Conservation (phyloP, 345 rosid genomes). For the Populus deltoides region DNA sequence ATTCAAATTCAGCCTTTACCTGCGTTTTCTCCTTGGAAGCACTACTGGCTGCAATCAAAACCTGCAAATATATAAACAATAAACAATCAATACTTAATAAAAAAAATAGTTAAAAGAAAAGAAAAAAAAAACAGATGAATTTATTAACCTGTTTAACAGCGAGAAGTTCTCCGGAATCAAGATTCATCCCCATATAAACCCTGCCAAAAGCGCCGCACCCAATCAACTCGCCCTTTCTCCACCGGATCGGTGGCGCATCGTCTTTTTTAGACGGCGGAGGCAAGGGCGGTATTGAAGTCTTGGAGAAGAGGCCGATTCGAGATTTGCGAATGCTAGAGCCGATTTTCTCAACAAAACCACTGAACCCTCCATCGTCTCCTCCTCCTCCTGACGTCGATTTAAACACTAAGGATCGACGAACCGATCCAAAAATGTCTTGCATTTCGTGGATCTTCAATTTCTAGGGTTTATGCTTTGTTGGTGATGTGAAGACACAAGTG, state of each 20-base stretch:
- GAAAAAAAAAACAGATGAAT: neutral
- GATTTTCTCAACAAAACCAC: conserved; percentile 28
- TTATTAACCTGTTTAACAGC: conserved; percentile 32
- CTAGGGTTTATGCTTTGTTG: neutral
- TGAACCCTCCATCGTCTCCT: conserved; percentile 23
- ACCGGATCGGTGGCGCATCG: conserved; percentile 27
- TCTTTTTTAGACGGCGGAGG: conserved; percentile 14
- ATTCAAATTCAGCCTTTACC: conserved; percentile 26
- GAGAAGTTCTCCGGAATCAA: conserved; percentile 36
- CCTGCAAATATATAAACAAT: conserved; percentile 30
- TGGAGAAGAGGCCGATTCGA: conserved; percentile 26
- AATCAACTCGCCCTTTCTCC: conserved; percentile 38
- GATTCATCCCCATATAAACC: conserved; percentile 40
- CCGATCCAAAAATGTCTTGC: conserved; percentile 37
- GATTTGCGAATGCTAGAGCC: conserved; percentile 35
- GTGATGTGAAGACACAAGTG: neutral
- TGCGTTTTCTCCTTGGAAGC: conserved; percentile 74
- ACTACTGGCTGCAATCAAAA: conserved; percentile 55
- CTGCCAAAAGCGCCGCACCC: conserved; percentile 34
- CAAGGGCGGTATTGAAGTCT: conserved; percentile 3
- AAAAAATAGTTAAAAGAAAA: neutral
- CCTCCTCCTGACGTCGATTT: conserved; percentile 18
- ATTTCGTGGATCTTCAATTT: neutral
- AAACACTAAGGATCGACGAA: conserved; percentile 34
- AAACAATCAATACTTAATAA: neutral